Percentiles rank a stretch among this genome's conserved stretches.
Evolutionary conservation across 179 eudicot species (phyloP).

Genomic region (Gypsophila paniculata): DNA sequence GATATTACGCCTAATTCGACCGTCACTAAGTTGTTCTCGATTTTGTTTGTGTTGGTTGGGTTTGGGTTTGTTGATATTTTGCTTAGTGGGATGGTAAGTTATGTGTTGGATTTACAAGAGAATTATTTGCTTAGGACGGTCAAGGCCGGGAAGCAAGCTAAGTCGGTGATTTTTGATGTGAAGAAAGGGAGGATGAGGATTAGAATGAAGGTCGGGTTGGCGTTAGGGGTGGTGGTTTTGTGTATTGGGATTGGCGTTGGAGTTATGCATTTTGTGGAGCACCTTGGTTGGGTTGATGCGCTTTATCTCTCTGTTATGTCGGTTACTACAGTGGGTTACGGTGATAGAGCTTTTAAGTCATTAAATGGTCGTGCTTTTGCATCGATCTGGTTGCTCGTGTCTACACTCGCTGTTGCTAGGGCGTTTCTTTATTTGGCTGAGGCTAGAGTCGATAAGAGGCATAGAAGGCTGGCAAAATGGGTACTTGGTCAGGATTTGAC

Average conservation of each 20-base stretch:
- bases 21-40: slow-evolving; percentile 68
- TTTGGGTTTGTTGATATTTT: slow-evolving; percentile 91
- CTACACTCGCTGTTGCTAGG: slow-evolving; percentile 95
- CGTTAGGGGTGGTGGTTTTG: slow-evolving; percentile 84
- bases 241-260: slow-evolving; percentile 83
- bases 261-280: slow-evolving; percentile 82
- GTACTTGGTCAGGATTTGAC: slow-evolving; percentile 94
- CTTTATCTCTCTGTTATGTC: slow-evolving; percentile 95
- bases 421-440: slow-evolving; percentile 96
- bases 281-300: slow-evolving; percentile 74
- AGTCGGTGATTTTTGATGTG: slow-evolving; percentile 63
- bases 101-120: slow-evolving; percentile 91
- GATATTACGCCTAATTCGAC: slow-evolving; percentile 82
- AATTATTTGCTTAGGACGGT: slow-evolving; percentile 61
- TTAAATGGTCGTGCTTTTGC: slow-evolving; percentile 78
- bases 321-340: slow-evolving; percentile 95
- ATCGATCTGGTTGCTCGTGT: slow-evolving; percentile 91
- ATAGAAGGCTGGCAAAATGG: slow-evolving; percentile 78
- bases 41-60: slow-evolving; percentile 85
- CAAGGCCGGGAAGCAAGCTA: slow-evolving; percentile 44
- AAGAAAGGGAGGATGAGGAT: slow-evolving; percentile 99
- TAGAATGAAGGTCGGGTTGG: slow-evolving; percentile 88
- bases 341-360: slow-evolving; percentile 79
- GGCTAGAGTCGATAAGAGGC: slow-evolving; percentile 90
- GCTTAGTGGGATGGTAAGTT: slow-evolving; percentile 86